Evolutionary conservation across 2,329 filamentous ascomycete species (phyloP).

Genomic region (Aspergillus sp.): DNA sequence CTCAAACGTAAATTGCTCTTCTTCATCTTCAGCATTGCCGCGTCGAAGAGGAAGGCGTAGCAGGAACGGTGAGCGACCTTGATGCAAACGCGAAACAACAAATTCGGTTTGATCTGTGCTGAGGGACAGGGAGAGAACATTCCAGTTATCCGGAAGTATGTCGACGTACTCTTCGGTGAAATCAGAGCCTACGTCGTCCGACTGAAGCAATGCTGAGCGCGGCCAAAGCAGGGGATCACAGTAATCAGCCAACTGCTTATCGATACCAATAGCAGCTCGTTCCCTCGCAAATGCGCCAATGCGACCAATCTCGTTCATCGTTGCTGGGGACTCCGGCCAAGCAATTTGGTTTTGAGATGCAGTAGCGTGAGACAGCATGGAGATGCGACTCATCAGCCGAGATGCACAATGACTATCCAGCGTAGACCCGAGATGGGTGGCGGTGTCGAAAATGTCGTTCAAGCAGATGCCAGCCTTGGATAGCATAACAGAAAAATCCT

Average conservation of each 20-base stretch:
- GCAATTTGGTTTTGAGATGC: slow-evolving; percentile 26
- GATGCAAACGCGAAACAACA: slow-evolving; percentile 80
- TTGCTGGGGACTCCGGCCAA: slow-evolving; percentile 34
- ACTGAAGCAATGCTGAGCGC: slow-evolving; percentile 20
- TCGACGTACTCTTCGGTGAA: slow-evolving; percentile 84
- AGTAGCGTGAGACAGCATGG: slow-evolving; percentile 46
- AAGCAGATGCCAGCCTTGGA: slow-evolving; percentile 37
- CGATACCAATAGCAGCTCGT: slow-evolving; percentile 40
- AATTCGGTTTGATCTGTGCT: slow-evolving; percentile 82
- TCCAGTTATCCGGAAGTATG: slow-evolving; percentile 80
- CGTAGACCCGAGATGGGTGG: slow-evolving; percentile 38
- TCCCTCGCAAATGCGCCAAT: slow-evolving; percentile 43
- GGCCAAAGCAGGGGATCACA: slow-evolving; percentile 54
- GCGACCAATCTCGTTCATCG: slow-evolving; percentile 43
- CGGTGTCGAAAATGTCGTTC: slow-evolving; percentile 32
- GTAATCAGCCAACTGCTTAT: slow-evolving; percentile 45
- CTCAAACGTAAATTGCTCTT: slow-evolving; percentile 77
- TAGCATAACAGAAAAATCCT: slow-evolving; percentile 39
- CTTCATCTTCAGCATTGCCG: slow-evolving; percentile 74
- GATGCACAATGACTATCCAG: slow-evolving; percentile 40
- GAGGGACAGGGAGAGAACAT: slow-evolving; percentile 78
- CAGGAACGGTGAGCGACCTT: slow-evolving; percentile 76
- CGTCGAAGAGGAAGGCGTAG: slow-evolving; percentile 81
- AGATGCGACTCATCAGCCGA: slow-evolving; percentile 40
- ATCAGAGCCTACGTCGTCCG: slow-evolving; percentile 45